Conservation (phyloP, 2,329 filamentous ascomycete species). For the Stemphylium lycopersici region DNA sequence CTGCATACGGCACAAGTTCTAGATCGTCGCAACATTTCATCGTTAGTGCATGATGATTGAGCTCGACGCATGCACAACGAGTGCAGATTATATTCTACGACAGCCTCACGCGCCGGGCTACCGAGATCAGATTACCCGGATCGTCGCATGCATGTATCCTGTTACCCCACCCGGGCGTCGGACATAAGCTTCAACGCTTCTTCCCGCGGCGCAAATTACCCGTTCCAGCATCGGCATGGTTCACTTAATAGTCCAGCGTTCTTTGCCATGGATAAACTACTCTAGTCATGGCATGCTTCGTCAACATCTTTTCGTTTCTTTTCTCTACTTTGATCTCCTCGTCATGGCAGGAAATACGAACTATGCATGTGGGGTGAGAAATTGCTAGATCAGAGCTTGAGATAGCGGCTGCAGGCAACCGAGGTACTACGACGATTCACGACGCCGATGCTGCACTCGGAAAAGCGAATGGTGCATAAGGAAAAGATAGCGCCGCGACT, state of each 20-base stretch:
- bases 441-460: background rate
- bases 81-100: background rate
- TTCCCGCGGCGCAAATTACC: background rate
- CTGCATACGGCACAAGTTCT: background rate
- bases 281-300: background rate
- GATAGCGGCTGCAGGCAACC: conserved; percentile 9
- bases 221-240: background rate
- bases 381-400: conserved; percentile 2
- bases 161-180: background rate
- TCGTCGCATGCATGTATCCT: conserved; percentile 6
- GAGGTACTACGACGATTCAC: conserved; percentile 6
- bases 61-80: background rate
- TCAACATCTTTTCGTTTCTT: background rate
- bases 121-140: background rate
- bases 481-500: background rate
- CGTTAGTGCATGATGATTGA: background rate
- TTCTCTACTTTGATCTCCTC: background rate
- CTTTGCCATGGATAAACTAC: background rate
- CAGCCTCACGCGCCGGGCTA: background rate
- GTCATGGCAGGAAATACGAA: background rate
- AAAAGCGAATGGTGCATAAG: conserved; percentile 5
- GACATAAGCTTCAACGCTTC: background rate
- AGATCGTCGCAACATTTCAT: background rate
- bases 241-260: background rate
- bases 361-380: background rate